Conservation (phyloP, 371 early-diverging fungal species). For the Rhizopus microsporus region DNA sequence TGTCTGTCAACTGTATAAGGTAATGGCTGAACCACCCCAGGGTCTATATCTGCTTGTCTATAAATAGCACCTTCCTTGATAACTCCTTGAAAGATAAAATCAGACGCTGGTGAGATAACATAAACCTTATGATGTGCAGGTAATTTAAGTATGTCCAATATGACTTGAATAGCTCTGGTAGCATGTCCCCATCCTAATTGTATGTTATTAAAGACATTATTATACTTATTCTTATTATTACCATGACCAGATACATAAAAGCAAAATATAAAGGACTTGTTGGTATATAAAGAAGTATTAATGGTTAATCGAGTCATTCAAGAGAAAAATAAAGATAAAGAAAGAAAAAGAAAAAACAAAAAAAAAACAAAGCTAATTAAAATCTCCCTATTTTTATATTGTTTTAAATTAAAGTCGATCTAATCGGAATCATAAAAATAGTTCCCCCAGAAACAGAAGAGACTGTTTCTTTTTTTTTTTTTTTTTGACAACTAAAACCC, state of each 20-base stretch:
- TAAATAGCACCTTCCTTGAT: slow-evolving; percentile 57
- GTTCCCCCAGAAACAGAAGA: too few relatives aligned
- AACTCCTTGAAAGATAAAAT: slow-evolving; percentile 68
- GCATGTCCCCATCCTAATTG: slow-evolving; percentile 70
- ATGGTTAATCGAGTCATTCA: slow-evolving; percentile 33
- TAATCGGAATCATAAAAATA: too few relatives aligned
- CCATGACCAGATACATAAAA: slow-evolving; percentile 75
- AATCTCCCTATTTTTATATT: too few relatives aligned
- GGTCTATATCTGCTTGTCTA: slow-evolving; percentile 65
- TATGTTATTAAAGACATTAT: not conserved
- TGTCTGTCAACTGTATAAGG: slow-evolving; percentile 71
- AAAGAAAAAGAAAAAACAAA: not conserved
- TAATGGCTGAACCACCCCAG: slow-evolving; percentile 71
- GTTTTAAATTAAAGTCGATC: too few relatives aligned
- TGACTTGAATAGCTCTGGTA: slow-evolving; percentile 65
- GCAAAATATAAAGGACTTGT: slow-evolving; percentile 52
- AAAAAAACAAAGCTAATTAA: not conserved
- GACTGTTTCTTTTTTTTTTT: too few relatives aligned
- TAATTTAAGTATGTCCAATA: slow-evolving; percentile 56
- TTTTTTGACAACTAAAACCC: too few relatives aligned
- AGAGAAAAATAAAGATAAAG: not conserved
- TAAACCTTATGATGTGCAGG: slow-evolving; percentile 62
- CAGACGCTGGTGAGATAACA: slow-evolving; percentile 65
- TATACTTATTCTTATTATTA: slow-evolving; percentile 21
- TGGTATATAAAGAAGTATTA: slow-evolving; percentile 14